phyloP scores from a whole-genome alignment of 1,284 basidiomycete genomes.

The Coriolopsis trogii region DNA sequence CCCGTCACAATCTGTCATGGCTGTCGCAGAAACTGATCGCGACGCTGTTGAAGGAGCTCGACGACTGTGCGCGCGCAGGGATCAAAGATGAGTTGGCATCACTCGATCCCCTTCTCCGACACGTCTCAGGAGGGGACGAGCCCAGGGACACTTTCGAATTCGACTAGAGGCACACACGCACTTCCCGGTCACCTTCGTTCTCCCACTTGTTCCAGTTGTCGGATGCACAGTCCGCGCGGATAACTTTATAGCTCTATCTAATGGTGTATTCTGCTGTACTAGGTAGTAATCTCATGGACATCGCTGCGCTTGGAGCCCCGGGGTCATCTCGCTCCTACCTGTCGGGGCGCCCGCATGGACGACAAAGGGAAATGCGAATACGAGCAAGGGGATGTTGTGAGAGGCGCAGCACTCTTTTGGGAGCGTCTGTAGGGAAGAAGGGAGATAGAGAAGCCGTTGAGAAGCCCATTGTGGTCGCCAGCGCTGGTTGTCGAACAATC shows the following conservation, averaged over 20 bases:
- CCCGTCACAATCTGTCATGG: not conserved
- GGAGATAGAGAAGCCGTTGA: constrained; percentile 18
- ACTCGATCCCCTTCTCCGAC: constrained; percentile 74
- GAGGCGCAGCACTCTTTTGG: constrained; percentile 12
- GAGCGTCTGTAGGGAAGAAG: not conserved
- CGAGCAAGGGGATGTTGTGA: constrained; percentile 5
- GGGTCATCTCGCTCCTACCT: not conserved
- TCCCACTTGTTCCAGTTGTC: not conserved
- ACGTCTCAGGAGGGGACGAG: constrained; percentile 39
- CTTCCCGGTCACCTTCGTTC: not conserved
- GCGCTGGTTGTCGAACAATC: constrained; percentile 17
- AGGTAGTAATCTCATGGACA: constrained; percentile 18
- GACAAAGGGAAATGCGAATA: constrained; percentile 16
- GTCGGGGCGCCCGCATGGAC: not conserved
- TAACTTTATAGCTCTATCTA: constrained; percentile 32
- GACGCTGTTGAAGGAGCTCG: constrained; percentile 78
- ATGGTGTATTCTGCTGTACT: constrained; percentile 26
- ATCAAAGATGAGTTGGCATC: constrained; percentile 83
- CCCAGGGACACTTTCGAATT: constrained; percentile 27
- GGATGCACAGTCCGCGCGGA: constrained; percentile 13
- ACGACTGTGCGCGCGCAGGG: constrained; percentile 73
- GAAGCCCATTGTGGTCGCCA: constrained; percentile 21
- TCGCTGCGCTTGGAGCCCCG: not conserved
- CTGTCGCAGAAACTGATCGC: constrained; percentile 74
- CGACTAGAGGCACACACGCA: constrained; percentile 13